Evolutionary conservation across 2,329 filamentous ascomycete genomes (phyloP), one percentile per base, ranked within the genome.

Genomic region (Epicoccum sorghinum): DNA sequence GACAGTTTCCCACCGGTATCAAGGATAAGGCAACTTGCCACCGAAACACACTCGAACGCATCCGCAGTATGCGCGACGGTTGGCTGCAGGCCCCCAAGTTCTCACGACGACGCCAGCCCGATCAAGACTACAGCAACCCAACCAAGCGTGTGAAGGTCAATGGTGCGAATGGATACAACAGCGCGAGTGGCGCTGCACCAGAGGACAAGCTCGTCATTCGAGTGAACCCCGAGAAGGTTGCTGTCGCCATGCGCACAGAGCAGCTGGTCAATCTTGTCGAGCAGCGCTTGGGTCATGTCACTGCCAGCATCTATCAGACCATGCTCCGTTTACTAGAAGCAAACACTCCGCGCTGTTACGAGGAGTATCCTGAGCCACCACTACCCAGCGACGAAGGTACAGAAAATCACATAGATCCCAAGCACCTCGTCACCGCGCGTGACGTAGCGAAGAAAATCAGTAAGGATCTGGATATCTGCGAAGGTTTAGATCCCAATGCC

Each of bases 151-250:
- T 68, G 12, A 75, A 70, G 52, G 27, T 62, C 10, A 71, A 70
- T 24, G 67, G 65, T n/a, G 55, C 49, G 9, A 62, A 66, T 5
- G 54, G 56, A 1, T 63, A 58, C 52, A 39, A 57, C 10, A 36
- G 50, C 7, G 29, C 50, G 2, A 40, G 45, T 36, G 48, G 40
- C 12, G 46, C 52, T 9, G 59, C 62, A 7, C 52, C 58, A 14
- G 69, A 96, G 87, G 83, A 86, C 44, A 84, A 89, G 53, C 80
- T 92, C 60, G 82, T 93, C 32, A 80, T 98, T 43, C 86, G 88
- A 25, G 80, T 97, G 49, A 97, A 96, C 70, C 88, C 91, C 67
- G 89, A 93, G 51, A 96, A 93, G 73, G 90, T 91, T 55, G 80
- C 88, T 6, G 90, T 97, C 8, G 87, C 90, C 44, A 80, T 96